Base-by-base conservation (phyloP, 2,329 filamentous ascomycete genomes). In the Teratosphaeria zuluensis region DNA sequence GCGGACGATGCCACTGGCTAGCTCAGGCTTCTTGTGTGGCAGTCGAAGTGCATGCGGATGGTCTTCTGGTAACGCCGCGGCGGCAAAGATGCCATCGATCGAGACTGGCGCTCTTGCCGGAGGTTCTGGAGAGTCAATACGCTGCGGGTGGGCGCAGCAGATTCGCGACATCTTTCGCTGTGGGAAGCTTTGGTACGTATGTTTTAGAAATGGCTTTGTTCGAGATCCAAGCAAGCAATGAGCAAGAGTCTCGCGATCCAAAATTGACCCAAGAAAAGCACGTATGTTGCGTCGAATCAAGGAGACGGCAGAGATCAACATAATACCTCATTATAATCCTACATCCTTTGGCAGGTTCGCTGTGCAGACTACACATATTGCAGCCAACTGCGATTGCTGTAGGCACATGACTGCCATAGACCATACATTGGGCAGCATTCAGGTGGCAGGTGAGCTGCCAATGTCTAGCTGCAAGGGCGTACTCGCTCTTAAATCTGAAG, bases 21-120 rank as follows among this genome's bases (percentile, higher is more conserved):
- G 54, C 33, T 61, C 55, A 5, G 57, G 52, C 58, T 60, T 42
- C 61, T 62, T 53, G 28, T 30, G 19, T 24, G 11, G 21, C 21
- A 70, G 56, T 9, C 53, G 59, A 11, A 69, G 57, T 48, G 67
- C 66, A 56, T 71, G 64, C 9, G 69, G 69, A 59, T 72, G 69
- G 35, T 69, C 67, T 28, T 66, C 63, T 9, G 69, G 69, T 19
- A 46, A 19, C 19, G 19, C 54, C 1, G 69, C 65, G 19, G 65
- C 62, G 28, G 68, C 64, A 54, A 70, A 66, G 32, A 70, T 64
- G 35, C 58, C 59, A 38, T 63, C 61, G 51, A 68, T 58, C 16
- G 33, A 57, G 19, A 42, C 33, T 35, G 58, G 58, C 19, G 56
- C 58, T 31, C 61, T 62, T 30, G 53, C 56, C 21, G 64, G 64